Conservation (phyloP, 345 rosid genomes). For the Lumnitzera racemosa region DNA sequence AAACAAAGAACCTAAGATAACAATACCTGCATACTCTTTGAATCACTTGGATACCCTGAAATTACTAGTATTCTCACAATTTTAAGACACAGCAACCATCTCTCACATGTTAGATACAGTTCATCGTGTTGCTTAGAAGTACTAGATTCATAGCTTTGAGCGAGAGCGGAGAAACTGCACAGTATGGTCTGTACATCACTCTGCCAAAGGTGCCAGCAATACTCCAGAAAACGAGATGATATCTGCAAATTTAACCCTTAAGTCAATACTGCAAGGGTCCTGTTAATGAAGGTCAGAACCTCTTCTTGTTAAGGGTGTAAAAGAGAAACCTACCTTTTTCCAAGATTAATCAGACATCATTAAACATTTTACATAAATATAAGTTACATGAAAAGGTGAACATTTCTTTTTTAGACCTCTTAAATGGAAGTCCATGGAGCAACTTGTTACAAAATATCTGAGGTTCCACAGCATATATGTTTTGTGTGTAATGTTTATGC, state of each 20-base stretch:
- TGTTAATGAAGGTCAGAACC: no score
- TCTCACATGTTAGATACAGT: slow-evolving; percentile 74
- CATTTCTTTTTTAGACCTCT: no score
- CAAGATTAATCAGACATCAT: no score
- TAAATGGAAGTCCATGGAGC: no score
- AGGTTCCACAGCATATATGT: no score
- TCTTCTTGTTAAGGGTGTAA: no score
- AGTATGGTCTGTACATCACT: slow-evolving; percentile 82
- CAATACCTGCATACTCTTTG: slow-evolving; percentile 67
- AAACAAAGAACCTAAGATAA: background rate
- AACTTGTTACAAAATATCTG: no score
- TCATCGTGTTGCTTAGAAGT: slow-evolving; percentile 67
- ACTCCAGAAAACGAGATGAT: slow-evolving; percentile 75
- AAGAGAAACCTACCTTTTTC: no score
- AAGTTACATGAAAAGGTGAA: no score
- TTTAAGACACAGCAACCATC: slow-evolving; percentile 92
- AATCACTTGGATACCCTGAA: slow-evolving; percentile 89
- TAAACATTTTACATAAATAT: no score
- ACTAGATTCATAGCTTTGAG: slow-evolving; percentile 45
- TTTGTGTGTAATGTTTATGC: no score
- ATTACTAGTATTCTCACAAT: slow-evolving; percentile 73
- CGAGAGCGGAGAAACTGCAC: slow-evolving; percentile 59
- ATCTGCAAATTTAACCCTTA: slow-evolving; percentile 49
- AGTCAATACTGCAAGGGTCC: slow-evolving; percentile 6
- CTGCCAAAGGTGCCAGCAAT: slow-evolving; percentile 94